Evolutionary conservation across 2,329 filamentous ascomycete genomes (phyloP), one percentile per base, ranked within the genome.

Genomic region (Byssochlamys sp.): DNA sequence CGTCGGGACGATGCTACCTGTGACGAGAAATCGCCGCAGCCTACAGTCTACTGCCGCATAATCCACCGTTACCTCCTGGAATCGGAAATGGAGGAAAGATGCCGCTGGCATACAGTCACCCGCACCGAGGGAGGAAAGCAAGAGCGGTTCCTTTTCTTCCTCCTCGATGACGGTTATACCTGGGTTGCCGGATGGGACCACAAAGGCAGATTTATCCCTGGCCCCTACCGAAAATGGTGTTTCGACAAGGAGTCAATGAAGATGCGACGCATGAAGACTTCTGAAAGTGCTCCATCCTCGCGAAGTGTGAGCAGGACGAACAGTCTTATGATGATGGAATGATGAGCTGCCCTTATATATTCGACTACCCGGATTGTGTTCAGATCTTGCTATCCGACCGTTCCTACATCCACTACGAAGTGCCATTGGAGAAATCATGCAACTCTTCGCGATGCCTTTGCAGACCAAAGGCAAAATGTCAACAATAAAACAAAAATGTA

Each of bases 111-210:
- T 60, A 66, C 64, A 12, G 73, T 78, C 57, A 68, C 67, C 19
- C 67, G 74, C 56, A 66, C 71, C 19, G 67, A 69, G 27, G 71
- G 71, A 45, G 71, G 71, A 55, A 72, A 71, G 56, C 66, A 68
- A 9, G 67, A 75, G 55, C 66, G 70, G 60, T 72, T 74, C 19
- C 69, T 75, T 57, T 80, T 80, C 67, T 80, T 80, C 67, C 73
- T 69, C 11, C 73, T 80, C 28, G 78, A 80, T 57, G 75, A 80
- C 53, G 77, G 74, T 35, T 64, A 75, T 52, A 72, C 75, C 55
- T 80, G 77, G 77, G 77, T 80, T 39, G 72, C 77, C 45, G 78
- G 75, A 60, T 80, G 77, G 77, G 77, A 80, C 62, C 68, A 72
- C 25, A 67, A 78, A 48, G 78, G 77, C 56, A 71, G 69, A n/a